Conservation (phyloP, 805 yeast species). For the Yarrowia sp. region DNA sequence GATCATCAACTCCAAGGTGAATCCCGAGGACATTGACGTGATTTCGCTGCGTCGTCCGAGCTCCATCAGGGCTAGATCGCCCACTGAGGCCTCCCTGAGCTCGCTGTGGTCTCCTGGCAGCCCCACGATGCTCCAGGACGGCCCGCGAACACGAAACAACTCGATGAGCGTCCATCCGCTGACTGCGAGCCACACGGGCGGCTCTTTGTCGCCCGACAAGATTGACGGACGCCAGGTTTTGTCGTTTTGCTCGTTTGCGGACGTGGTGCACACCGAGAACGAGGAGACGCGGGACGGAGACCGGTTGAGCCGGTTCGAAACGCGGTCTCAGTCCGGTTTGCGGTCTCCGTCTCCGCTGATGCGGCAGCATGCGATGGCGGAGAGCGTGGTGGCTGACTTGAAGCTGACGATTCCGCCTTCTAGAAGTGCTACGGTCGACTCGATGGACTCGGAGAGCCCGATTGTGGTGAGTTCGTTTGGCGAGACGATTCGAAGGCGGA, state of each 20-base stretch:
- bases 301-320: conserved; percentile 2
- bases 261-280: conserved; percentile 46
- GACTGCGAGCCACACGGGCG: conserved; percentile 19
- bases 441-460: conserved; percentile 13
- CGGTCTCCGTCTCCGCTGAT: conserved; percentile 9
- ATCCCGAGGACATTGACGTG: conserved; percentile 69
- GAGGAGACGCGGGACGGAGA: conserved; percentile 12
- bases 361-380: conserved; percentile 23
- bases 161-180: conserved; percentile 13
- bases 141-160: conserved; percentile 8
- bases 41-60: conserved; percentile 62
- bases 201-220: neutral
- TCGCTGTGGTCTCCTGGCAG: conserved; percentile 8
- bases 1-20: conserved; percentile 53
- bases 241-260: conserved; percentile 74
- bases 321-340: conserved; percentile 16
- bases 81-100: conserved; percentile 24
- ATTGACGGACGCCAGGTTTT: conserved; percentile 33
- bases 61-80: conserved; percentile 27
- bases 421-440: conserved; percentile 10
- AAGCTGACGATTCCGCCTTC: conserved; percentile 7
- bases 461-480: conserved; percentile 31
- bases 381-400: conserved; percentile 1
- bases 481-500: conserved; percentile 32
- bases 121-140: conserved; percentile 21